Evolutionary conservation across 2,329 filamentous ascomycete species (phyloP).

Genomic region (Colletotrichum euphorbiae): DNA sequence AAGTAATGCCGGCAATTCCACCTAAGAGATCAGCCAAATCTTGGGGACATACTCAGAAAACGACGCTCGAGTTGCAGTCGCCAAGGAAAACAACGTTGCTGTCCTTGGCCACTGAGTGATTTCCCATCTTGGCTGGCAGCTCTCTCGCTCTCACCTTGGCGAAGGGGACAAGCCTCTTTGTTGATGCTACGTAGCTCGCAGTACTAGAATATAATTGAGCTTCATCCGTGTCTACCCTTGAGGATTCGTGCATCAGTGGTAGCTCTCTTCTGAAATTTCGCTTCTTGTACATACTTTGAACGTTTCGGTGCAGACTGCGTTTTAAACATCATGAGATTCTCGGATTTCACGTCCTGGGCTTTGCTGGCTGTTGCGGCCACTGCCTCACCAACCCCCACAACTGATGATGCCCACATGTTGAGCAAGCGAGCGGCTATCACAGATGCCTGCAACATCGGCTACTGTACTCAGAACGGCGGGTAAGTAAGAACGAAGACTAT

Average conservation of each 20-base stretch:
- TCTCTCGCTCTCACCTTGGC: neutral
- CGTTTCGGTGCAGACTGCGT: no score
- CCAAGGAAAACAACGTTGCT: neutral
- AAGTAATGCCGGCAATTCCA: neutral
- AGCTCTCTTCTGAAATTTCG: neutral
- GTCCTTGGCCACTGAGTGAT: neutral
- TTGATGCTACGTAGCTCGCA: neutral
- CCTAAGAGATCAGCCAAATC: neutral
- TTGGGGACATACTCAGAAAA: neutral
- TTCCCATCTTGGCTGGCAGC: constrained; percentile 3
- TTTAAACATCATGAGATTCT: constrained; percentile 20
- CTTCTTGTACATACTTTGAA: neutral
- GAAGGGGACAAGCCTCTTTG: neutral
- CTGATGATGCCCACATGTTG: constrained; percentile 8
- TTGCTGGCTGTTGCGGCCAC: constrained; percentile 19
- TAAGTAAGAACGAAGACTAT: neutral
- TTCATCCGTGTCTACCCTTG: neutral
- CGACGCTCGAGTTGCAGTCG: neutral
- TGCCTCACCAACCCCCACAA: constrained; percentile 23
- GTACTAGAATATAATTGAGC: constrained; percentile 9
- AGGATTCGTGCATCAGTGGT: neutral
- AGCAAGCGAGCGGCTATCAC: constrained; percentile 35
- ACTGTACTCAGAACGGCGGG: constrained; percentile 39
- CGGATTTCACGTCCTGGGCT: constrained; percentile 13
- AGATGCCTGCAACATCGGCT: constrained; percentile 38